Base-by-base conservation (phyloP, 257 asterid genomes). In the Galeopsis tetrahit region DNA sequence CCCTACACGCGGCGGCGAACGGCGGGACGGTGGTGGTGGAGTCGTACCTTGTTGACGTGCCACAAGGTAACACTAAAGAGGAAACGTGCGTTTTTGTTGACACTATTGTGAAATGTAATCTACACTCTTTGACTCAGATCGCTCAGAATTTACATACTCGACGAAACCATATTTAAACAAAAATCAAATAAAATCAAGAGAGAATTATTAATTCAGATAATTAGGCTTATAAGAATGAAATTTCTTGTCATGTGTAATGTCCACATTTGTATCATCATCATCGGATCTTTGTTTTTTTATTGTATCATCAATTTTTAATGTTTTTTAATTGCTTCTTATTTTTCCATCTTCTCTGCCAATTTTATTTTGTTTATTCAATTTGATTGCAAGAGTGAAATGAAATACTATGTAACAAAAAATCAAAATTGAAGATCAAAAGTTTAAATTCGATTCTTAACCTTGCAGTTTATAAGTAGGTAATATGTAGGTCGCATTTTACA, bases 61-160 rank as follows among this genome's bases (percentile, higher is more conserved):
- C 96, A 0, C 83, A 77, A 33, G 96, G 97, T 14, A 92, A 92
- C 72, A 92, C 96, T 7, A 78, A 65, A 7, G 97, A 92, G 39
- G 97, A 92, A 53, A 92, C 96, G 0, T 86, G 92, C 75, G 87
- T 88, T 4, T 92, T 92, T 35, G 96, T 88, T 2, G 96, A 88
- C 74, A 92, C 97, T 28, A 92, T 92, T 70, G 96, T 92, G 2
- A 90, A 80, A 46, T 92, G 96, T 49, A 92, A 92, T 74, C 93
- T 92, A 4, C 92, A 92, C 64, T 89, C 93, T 1, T 80, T 92
- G 21, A 85, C 90, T 4, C 91, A 81, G 75, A 85, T 85, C 62
- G 84, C 96, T 6, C 87, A 81, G 77, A 85, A 81, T 81, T 67
- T 63, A 10, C 28, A 21, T 21, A 77, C 75, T 52, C 40, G 81